phyloP scores from a whole-genome alignment of 176 grass and related monocot species.

The Avena atlantica region DNA sequence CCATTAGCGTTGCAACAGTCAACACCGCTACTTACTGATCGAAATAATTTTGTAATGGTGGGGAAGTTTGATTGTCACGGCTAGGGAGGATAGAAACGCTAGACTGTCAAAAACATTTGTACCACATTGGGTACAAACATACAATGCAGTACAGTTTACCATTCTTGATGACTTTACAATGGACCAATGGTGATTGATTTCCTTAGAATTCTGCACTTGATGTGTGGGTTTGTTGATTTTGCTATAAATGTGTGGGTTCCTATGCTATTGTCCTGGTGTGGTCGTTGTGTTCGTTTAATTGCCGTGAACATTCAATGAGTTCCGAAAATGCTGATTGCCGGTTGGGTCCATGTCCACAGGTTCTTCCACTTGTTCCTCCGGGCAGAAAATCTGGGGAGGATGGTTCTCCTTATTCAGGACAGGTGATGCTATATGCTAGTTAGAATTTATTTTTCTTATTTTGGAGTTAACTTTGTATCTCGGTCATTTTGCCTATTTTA shows the following conservation, averaged over 20 bases:
- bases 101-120: background rate
- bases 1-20: background rate
- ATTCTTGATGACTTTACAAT: slow-evolving; percentile 15
- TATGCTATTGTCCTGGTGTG: background rate
- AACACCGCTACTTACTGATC: background rate
- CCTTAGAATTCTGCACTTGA: no score
- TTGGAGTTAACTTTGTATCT: background rate
- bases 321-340: background rate
- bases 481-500: slow-evolving; percentile 7
- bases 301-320: background rate
- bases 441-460: background rate
- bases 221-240: background rate
- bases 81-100: background rate
- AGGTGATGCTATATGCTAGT: slow-evolving; percentile 51
- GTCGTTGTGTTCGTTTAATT: background rate
- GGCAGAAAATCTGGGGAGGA: slow-evolving; percentile 91
- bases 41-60: background rate
- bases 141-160: background rate
- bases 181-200: background rate
- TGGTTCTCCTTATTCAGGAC: slow-evolving; percentile 92
- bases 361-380: slow-evolving; percentile 92
- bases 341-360: slow-evolving; percentile 49
- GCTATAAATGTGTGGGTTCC: background rate
- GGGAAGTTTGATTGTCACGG: background rate
- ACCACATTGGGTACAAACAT: background rate